Conservation (phyloP, 2,329 filamentous ascomycete species). For the Graphilbum ipis-grandicollis region DNA sequence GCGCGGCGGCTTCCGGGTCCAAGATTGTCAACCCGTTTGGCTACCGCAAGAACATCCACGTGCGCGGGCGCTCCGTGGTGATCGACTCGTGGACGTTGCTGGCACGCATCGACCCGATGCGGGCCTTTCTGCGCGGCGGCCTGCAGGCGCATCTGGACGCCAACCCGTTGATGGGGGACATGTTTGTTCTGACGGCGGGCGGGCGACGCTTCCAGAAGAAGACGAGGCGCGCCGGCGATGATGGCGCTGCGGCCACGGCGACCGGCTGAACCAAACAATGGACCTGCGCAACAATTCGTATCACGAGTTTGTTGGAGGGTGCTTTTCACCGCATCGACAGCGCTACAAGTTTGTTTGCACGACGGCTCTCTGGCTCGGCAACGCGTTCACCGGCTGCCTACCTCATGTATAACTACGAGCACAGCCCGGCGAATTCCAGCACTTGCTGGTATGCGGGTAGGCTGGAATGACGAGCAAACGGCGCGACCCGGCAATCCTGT, state of each 20-base stretch:
- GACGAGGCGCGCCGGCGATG: not conserved
- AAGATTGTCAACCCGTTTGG: slow-evolving; percentile 29
- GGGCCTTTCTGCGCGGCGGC: slow-evolving; percentile 28
- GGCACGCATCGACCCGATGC: slow-evolving; percentile 29
- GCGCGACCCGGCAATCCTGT: not conserved
- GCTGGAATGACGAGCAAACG: not conserved
- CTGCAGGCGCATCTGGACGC: slow-evolving; percentile 20
- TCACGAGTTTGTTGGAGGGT: too few relatives aligned
- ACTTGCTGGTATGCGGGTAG: not conserved
- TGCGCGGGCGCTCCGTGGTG: slow-evolving; percentile 24
- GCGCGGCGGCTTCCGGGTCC: not conserved
- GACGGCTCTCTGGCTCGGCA: too few relatives aligned
- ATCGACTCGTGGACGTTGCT: slow-evolving; percentile 35
- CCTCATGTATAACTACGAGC: too few relatives aligned
- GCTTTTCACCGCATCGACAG: too few relatives aligned
- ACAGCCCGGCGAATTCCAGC: too few relatives aligned
- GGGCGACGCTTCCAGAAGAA: not conserved
- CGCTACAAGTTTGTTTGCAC: too few relatives aligned
- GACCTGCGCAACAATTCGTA: too few relatives aligned
- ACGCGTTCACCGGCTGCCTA: too few relatives aligned
- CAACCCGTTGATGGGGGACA: slow-evolving; percentile 20
- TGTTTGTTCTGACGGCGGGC: slow-evolving; percentile 12
- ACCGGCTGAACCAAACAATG: too few relatives aligned
- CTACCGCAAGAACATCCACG: slow-evolving; percentile 32
- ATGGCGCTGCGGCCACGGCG: not conserved